These are phyloP conservation scores for Gleditsia sinensis DNA, from an alignment of 306 rosid genomes.

Conservation along the genomic window DNA sequence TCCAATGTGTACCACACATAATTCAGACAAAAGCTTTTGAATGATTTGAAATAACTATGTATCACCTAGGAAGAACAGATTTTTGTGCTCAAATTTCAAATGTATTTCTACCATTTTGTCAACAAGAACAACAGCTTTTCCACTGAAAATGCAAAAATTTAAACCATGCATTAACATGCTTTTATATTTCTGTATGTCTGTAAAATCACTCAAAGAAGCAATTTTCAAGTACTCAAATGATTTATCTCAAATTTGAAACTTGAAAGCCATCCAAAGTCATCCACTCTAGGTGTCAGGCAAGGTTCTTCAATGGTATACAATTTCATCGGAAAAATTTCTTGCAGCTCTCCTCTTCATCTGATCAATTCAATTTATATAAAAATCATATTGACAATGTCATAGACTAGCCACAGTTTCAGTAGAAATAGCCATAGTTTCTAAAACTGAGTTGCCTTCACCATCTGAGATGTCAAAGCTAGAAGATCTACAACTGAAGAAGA, in stretches of 20 bases:
- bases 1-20: background rate
- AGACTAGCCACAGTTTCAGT: conserved; percentile 53
- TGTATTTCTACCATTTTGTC: conserved; percentile 26
- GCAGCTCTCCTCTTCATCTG: conserved; percentile 37
- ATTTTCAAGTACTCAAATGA: conserved; percentile 37
- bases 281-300: conserved; percentile 19
- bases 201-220: conserved; percentile 32
- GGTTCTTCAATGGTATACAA: conserved; percentile 32
- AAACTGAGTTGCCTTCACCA: conserved; percentile 51
- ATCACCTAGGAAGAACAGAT: conserved; percentile 13
- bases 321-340: conserved; percentile 36
- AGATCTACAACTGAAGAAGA: conserved; percentile 77
- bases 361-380: conserved; percentile 35
- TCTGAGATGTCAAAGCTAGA: conserved; percentile 41
- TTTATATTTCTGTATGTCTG: conserved; percentile 24
- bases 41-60: conserved; percentile 20
- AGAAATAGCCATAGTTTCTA: conserved; percentile 60
- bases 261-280: conserved; percentile 29
- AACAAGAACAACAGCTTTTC: conserved; percentile 30
- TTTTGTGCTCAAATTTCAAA: conserved; percentile 24
- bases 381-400: conserved; percentile 44
- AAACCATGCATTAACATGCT: conserved; percentile 35
- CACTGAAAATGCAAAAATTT: conserved; percentile 24
- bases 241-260: conserved; percentile 22
- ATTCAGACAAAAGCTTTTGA: conserved; percentile 31